Evolutionary conservation across 257 asterid species (phyloP), one percentile per base, ranked within the genome.

Genomic region (Gentiana macrophylla): DNA sequence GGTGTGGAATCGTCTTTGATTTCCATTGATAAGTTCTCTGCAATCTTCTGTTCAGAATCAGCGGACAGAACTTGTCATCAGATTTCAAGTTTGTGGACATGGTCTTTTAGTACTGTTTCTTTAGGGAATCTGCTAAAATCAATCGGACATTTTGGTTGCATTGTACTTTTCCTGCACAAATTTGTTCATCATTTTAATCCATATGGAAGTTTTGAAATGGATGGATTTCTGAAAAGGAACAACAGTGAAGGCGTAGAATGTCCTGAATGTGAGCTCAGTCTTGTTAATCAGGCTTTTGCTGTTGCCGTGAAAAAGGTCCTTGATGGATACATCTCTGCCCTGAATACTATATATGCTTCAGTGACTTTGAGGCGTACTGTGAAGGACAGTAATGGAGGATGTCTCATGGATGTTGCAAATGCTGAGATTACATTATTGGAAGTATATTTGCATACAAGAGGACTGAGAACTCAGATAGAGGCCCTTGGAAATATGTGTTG

Each of bases 281-380:
- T 85, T 80, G 76, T 79, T 64, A 88, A 88, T 76, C 98, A 85
- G 72, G 91, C 99, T 62, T 92, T 92, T 80, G 94, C 97, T 35
- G 78, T 88, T 72, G 79, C 95, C 63, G 85, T 88, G 69, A 77
- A 84, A 56, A 92, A 83, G 74, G 77, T 83, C 56, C 57, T 88
- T 53, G 94, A 83, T 67, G 94, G 94, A 49, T 83, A 85, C 60
- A 55, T 76, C 49, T 83, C 95, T 57, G 80, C 86, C 2, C 85
- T 92, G n/a, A 77, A 88, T 68, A 88, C 94, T 56, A 64, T 88
- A 72, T 70, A 85, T 68, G 76, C 86, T 41, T 88, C 99, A 47
- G 82, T 77, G 66, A 68, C 77, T 62, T 65, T 88, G 71, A 85
- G 98, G 76, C 94, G 79, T 53, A 35, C 54, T 62, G 68, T 70